These are phyloP conservation scores for Magnusiomyces fungicola DNA, from an alignment of 1,139 yeast species.

Conservation along the genomic window DNA sequence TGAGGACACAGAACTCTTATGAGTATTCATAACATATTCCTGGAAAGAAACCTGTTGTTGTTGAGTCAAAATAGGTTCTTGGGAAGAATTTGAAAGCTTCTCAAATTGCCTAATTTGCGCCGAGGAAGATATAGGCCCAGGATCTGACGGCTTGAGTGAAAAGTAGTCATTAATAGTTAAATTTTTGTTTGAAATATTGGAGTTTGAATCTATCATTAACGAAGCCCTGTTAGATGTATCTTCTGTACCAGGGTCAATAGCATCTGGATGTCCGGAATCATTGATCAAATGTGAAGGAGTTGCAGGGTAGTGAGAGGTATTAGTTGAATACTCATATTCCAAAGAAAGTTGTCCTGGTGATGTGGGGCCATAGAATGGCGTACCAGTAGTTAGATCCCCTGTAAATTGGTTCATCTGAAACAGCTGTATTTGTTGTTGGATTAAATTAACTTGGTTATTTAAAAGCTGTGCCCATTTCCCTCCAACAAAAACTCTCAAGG, in stretches of 20 bases:
- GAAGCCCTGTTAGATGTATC: too few relatives aligned
- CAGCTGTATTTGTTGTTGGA: neutral
- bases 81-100: too few relatives aligned
- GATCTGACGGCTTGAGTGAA: conserved; percentile 8
- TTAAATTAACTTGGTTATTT: neutral
- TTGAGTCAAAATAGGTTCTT: neutral
- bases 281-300: conserved; percentile 28
- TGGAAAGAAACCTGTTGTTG: conserved; percentile 4
- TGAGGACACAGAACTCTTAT: neutral
- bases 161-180: conserved; percentile 12
- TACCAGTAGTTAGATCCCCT: too few relatives aligned
- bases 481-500: conserved; percentile 25
- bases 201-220: too few relatives aligned
- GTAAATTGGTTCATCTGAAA: too few relatives aligned
- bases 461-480: neutral
- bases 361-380: neutral
- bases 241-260: conserved; percentile 6
- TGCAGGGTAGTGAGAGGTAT: conserved; percentile 20
- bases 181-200: too few relatives aligned
- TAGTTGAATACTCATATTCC: conserved; percentile 14
- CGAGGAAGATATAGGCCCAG: neutral
- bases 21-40: neutral
- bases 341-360: conserved; percentile 20
- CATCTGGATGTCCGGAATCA: conserved; percentile 2
- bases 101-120: too few relatives aligned